phyloP scores from a whole-genome alignment of 352 stramenopile genomes.

The Elongisporangium prolatum region DNA sequence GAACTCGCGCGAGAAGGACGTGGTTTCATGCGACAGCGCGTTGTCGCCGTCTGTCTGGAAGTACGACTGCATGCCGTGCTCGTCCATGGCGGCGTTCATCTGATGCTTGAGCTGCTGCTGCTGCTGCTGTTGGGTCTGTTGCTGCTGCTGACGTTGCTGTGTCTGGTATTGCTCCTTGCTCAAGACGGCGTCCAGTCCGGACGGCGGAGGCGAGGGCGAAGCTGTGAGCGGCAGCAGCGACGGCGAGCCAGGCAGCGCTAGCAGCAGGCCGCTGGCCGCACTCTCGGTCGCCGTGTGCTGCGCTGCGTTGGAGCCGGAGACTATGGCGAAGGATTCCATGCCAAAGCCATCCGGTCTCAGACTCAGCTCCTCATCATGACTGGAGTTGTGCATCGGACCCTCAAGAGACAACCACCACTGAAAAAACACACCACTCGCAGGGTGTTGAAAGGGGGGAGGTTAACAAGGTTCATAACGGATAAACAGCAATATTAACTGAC shows the following conservation, averaged over 20 bases:
- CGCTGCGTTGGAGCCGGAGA: background rate
- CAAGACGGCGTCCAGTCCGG: constrained; percentile 7
- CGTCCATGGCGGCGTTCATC: constrained; percentile 7
- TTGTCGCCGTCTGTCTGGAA: constrained; percentile 25
- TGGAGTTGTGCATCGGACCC: background rate
- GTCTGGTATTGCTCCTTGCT: constrained; percentile 6
- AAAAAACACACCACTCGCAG: background rate
- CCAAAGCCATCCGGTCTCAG: constrained; percentile 5
- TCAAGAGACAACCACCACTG: background rate
- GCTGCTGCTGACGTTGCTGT: constrained; percentile 14
- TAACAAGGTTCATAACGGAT: background rate
- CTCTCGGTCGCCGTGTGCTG: background rate
- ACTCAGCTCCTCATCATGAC: background rate
- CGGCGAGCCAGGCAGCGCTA: constrained; percentile 41
- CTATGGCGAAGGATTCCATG: background rate
- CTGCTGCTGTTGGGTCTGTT: constrained; percentile 7
- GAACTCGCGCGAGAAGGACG: constrained; percentile 23
- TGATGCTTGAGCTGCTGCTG: constrained; percentile 11
- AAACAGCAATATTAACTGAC: background rate
- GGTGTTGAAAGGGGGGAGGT: background rate
- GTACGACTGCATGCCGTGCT: constrained; percentile 25
- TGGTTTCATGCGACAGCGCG: constrained; percentile 1
- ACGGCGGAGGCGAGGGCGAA: constrained; percentile 23
- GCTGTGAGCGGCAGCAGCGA: constrained; percentile 35
- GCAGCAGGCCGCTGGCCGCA: constrained; percentile 15